Evolutionary conservation across 2,329 filamentous ascomycete species (phyloP), one percentile per base, ranked within the genome.

Genomic region (Dothidotthia symphoricarpi): DNA sequence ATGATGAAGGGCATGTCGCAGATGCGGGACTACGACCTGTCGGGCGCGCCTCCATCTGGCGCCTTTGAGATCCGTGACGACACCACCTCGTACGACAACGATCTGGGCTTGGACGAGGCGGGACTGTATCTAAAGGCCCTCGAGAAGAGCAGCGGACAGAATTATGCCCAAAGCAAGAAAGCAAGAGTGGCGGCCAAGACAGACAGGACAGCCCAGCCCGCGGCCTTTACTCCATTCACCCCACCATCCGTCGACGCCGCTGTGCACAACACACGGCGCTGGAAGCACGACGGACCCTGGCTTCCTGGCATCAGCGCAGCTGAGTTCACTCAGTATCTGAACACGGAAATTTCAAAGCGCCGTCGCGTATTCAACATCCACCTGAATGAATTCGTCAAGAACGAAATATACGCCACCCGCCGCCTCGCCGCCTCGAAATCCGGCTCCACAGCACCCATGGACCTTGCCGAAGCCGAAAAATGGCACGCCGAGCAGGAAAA

Each of bases 281-380:
- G 77, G 72, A 77, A 78, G 56, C 76, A 75, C 50, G 67, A 72
- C 22, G 78, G 79, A 0, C 79, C 79, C n/a, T 81, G 74, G 71
- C 61, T 82, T 19, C 72, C 74, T 11, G 74, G 74, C 11, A 74
- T 80, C 68, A 72, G 72, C 22, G 70, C 77, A 39, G 68, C 72
- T 15, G 75, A 81, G 45, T 82, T 83, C 53, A 60, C 72, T 30
- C 51, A 56, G 1, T 82, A 75, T 46, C 40, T 82, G 16, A 35
- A 28, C 41, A 66, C 71, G 24, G 56, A 72, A 42, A 63, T 76
- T 3, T 64, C 69, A 2, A 55, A 57, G 12, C 64, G 68, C 19
- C 52, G 49, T 24, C 19, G 27, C 6, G 57, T 64, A 32, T 68
- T 68, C 57, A 49, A 57, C 35, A 33, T 30, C 4, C 58, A 59